Evolutionary conservation across 2,329 filamentous ascomycete species (phyloP), one percentile per base, ranked within the genome.

Genomic region (Arthroderma uncinatum): DNA sequence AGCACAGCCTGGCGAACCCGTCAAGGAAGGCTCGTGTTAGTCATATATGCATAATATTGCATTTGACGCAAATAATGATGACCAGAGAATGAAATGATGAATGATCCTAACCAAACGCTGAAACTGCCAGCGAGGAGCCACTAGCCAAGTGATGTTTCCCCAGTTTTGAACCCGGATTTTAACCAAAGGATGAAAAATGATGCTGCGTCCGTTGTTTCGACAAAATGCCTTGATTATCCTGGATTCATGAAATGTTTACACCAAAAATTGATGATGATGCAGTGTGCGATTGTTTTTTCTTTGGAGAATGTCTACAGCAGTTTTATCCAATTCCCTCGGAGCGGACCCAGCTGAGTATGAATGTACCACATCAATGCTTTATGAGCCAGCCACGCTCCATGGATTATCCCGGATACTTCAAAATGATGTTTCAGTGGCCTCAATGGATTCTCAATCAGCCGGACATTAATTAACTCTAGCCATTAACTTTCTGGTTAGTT

Each of bases 1-100:
- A 57, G 48, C 30, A 50, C 39, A 66, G 52, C 60, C 57, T 58
- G 57, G 58, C 58, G 62, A 68, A 62, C 53, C 69, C 68, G 68
- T 69, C 67, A 66, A 62, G 62, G 66, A 60, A 54, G 59, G 54
- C 44, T 59, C 16, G 47, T 47, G 39, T 53, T 37, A 58, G 54
- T 66, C 64, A 66, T 65, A 71, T 67, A 42, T 71, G 70, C 62
- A 70, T 73, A 67, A 72, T 72, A 68, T 64, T 68, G 67, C 70
- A 70, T 58, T 57, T 55, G 55, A 48, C 59, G 39, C 52, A 54
- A 55, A 58, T 56, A 57, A 58, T 60, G 40, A 36, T 28, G 40
- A 58, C 39, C 56, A 47, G 54, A 56, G 14, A 61, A 63, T 62
- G 62, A 61, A 62, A 53, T 59, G 54, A 21, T 62, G 58, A 57